Evolutionary conservation across 352 stramenopile genomes (phyloP), one percentile per base, ranked within the genome.

Genomic region (Blastocystis sp.): DNA sequence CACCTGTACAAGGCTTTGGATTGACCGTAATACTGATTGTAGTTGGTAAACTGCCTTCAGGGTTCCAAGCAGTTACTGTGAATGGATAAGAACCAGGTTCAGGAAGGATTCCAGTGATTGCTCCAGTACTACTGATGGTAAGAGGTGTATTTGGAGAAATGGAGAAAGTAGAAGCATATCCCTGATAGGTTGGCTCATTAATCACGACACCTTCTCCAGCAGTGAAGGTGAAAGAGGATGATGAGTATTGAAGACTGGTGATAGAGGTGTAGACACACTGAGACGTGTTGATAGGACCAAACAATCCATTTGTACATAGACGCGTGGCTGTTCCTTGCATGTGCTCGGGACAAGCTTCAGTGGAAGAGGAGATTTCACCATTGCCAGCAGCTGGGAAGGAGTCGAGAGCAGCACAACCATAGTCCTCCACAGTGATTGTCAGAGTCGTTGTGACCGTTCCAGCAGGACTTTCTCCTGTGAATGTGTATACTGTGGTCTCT

Each of bases 301-400:
- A 78, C 27, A 32, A 16, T 16, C 66, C 66, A 58, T 78, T 57
- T 0, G 24, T 56, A 39, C 66, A 78, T 12, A 56, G 37, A 58
- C 66, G 66, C 0, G 66, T 78, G 66, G 66, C 66, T 16, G 66
- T 78, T 29, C 66, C 66, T 9, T 56, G 14, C 21, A 21, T 56
- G 32, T 29, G n/a, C 0, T 16, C 37, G n/a, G 66, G 66, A 24
- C 39, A 78, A 29, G 27, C 46, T 29, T 7, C 19, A 24, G 1
- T 54, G 54, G 65, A 75, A 5, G 16, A n/a, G 14, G 3, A 14
- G 66, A 56, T 42, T n/a, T 24, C 7, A 42, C 39, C 11, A 52
- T 59, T 54, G 27, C 69, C 43, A 1, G 46, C 27, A 32, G 12
- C 9, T n/a, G 39, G 39, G 43, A 80, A 80, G 3, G 42, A 39